Evolutionary conservation across 805 yeast genomes (phyloP), one percentile per base, ranked within the genome.

Genomic region (Candida peoriensis): DNA sequence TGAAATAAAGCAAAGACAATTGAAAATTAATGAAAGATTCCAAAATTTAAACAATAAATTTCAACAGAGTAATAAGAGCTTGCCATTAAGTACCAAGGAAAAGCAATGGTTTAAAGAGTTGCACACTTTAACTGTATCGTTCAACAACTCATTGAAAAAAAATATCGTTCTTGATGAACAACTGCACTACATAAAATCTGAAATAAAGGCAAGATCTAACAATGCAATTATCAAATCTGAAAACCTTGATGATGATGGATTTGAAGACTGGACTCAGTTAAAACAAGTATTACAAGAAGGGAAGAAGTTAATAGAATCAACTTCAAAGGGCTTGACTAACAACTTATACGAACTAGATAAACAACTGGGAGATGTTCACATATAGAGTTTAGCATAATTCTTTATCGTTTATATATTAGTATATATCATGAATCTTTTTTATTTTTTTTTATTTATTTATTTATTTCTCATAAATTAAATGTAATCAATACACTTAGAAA

Each of bases 71-170:
- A 26, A 20, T 4, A 14, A 33, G 27, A 54, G 60, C 6, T 34
- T 53, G 12, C 60, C 66, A 1, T 44, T 72, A 21, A 60, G 66
- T 32, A 52, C 52, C 4, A 50, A 61, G 9, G 80, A 74, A 46
- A 53, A 55, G 34, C 52, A 43, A 18, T 74, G 78, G 76, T 60
- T 68, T 37, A 57, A 51, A 21, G 76, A 70, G 44, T 53, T 74
- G 8, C 58, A 55, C 28, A 46, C 41, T 10, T 57, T 57, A 18
- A 58, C 58, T 0, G 21, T 48, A 4, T 39, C 43, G 10, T 60
- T 63, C 47, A 63, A 63, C 42, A 43, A 44, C 8, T 49, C 52
- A 22, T 60, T 61, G 1, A 47, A 48, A 13, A 48, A 45, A 30
- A 60, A 49, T 32, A 42, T 41, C 22, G 38, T 38, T 6, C 36